Percentiles rank a stretch among this genome's conserved stretches.
Evolutionary conservation across 2,329 filamentous ascomycete species (phyloP).

Genomic region (Xylaria sp.): DNA sequence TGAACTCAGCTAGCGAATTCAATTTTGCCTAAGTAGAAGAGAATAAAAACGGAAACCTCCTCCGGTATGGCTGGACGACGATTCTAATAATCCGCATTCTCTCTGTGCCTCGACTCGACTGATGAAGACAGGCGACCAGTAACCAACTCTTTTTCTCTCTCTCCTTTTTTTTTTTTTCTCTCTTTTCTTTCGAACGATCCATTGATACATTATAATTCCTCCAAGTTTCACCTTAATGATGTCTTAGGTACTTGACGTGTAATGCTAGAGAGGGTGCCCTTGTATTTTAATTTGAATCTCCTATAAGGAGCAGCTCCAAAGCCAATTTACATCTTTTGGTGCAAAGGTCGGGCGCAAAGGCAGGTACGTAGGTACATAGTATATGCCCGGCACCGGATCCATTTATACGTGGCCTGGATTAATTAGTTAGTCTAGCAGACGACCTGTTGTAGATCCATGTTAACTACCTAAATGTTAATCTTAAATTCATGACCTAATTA

Average conservation of each 20-base stretch:
- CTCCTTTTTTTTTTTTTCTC: no score
- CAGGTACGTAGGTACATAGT: neutral
- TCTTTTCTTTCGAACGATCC: no score
- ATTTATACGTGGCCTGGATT: no score
- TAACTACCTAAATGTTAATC: no score
- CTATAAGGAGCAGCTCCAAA: no score
- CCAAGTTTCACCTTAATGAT: no score
- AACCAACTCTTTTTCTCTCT: no score
- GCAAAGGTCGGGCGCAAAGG: neutral
- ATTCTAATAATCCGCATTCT: slow-evolving; percentile 1
- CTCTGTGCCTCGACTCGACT: neutral
- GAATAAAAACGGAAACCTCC: slow-evolving; percentile 45
- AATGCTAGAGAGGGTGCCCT: no score
- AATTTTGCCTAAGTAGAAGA: slow-evolving; percentile 66
- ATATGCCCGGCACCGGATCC: no score
- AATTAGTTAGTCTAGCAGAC: no score
- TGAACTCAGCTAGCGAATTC: slow-evolving; percentile 71
- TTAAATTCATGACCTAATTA: slow-evolving; percentile 26
- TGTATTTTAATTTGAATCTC: neutral
- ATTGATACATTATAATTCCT: no score
- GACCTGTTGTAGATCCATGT: neutral
- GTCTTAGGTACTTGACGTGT: no score
- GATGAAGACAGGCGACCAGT: neutral
- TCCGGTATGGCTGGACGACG: neutral
- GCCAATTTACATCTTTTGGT: neutral